phyloP scores from a whole-genome alignment of 106 monocot genomes.

The Allium fistulosum region DNA sequence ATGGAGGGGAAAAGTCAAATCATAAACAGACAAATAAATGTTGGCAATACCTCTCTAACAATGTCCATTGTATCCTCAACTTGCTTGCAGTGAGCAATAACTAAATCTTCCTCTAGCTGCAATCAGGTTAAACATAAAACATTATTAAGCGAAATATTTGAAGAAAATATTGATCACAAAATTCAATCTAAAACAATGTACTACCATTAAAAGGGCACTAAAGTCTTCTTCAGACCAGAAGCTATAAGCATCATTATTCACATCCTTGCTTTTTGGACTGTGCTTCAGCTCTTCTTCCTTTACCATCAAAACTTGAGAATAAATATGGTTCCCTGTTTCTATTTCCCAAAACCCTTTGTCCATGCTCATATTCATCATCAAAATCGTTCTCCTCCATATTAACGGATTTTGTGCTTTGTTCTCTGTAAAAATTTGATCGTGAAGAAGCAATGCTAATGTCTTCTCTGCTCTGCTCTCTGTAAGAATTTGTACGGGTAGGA shows the following conservation, averaged over 20 bases:
- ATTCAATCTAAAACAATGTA: background rate
- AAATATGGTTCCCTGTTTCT: conserved; percentile 24
- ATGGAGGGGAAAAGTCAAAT: too few relatives aligned
- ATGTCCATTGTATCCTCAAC: conserved; percentile 88
- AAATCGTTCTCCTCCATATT: conserved; percentile 32
- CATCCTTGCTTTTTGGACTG: conserved; percentile 28
- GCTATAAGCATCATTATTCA: conserved; percentile 27
- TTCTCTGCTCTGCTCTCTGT: conserved; percentile 5
- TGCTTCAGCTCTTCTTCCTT: conserved; percentile 15
- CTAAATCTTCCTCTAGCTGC: conserved; percentile 94
- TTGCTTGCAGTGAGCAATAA: conserved; percentile 72
- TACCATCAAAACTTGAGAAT: conserved; percentile 25
- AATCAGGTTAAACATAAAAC: background rate
- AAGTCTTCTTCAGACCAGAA: conserved; percentile 51
- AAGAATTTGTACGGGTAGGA: too few relatives aligned
- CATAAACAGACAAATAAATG: too few relatives aligned
- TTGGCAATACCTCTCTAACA: conserved; percentile 48
- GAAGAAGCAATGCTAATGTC: conserved; percentile 13
- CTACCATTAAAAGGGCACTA: conserved; percentile 69
- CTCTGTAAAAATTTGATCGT: conserved; percentile 27
- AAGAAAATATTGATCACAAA: background rate
- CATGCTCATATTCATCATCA: conserved; percentile 7
- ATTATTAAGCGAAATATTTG: background rate
- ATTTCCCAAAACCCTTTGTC: conserved; percentile 24
- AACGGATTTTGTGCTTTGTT: conserved; percentile 28